Conservation (phyloP, 805 yeast genomes). For the Hanseniaspora hatyaiensis region DNA sequence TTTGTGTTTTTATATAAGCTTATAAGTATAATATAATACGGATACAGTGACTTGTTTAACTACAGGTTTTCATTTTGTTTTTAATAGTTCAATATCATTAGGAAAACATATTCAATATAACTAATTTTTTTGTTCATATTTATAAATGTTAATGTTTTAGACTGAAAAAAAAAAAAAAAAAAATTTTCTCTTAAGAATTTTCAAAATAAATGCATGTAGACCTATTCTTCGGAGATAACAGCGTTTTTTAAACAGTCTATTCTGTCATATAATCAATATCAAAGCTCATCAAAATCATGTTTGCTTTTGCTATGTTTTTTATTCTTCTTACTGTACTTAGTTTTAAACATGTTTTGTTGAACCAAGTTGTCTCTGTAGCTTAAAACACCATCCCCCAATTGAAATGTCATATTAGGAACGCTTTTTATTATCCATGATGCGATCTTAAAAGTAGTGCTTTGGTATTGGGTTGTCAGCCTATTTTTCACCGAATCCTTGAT, state of each 20-base stretch:
- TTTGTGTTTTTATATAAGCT: too few species aligned
- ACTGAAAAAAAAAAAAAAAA: too few species aligned
- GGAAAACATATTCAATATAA: too few species aligned
- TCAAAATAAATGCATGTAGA: too few species aligned
- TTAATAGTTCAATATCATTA: neutral
- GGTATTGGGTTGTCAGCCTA: neutral
- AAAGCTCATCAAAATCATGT: conserved; percentile 5
- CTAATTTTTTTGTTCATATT: too few species aligned
- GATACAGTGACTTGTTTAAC: neutral
- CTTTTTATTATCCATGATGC: conserved; percentile 1
- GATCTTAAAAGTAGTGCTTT: neutral
- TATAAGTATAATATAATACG: neutral
- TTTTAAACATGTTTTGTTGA: conserved; percentile 3
- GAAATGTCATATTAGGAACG: neutral
- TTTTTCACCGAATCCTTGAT: neutral
- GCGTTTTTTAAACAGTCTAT: too few species aligned
- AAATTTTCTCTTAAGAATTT: too few species aligned
- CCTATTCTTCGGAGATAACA: too few species aligned
- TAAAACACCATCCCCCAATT: neutral
- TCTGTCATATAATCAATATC: too few species aligned
- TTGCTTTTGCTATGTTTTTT: neutral
- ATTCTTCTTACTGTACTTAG: neutral
- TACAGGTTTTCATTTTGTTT: neutral
- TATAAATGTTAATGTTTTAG: too few species aligned
- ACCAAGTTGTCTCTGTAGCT: neutral